phyloP scores from a whole-genome alignment of 805 yeast species.

The Candida gorgasii region DNA sequence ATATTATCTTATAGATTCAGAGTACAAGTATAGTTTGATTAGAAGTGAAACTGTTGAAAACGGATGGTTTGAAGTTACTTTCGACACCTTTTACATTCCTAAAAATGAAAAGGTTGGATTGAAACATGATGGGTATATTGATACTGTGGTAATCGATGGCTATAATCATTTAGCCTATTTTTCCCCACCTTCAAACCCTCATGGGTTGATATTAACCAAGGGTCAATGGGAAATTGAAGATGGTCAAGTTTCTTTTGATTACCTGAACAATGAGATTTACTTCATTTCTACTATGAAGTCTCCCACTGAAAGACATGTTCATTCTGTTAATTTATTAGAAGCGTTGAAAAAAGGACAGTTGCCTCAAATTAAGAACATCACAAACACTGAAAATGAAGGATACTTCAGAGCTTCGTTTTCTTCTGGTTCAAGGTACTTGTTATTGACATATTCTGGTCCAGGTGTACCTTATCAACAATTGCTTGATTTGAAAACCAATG shows the following conservation, averaged over 20 bases:
- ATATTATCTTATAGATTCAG: slow-evolving; percentile 44
- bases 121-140: slow-evolving; percentile 69
- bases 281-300: slow-evolving; percentile 75
- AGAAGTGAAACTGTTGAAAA: slow-evolving; percentile 49
- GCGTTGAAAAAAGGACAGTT: slow-evolving; percentile 35
- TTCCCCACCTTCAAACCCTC: slow-evolving; percentile 56
- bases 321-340: slow-evolving; percentile 58
- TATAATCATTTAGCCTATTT: slow-evolving; percentile 82
- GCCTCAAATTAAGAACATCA: slow-evolving; percentile 48
- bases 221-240: slow-evolving; percentile 92
- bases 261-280: slow-evolving; percentile 47
- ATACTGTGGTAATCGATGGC: slow-evolving; percentile 61
- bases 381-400: slow-evolving; percentile 47
- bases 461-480: slow-evolving; percentile 75
- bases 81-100: slow-evolving; percentile 37
- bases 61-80: slow-evolving; percentile 59
- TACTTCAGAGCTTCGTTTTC: slow-evolving; percentile 77
- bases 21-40: slow-evolving; percentile 24
- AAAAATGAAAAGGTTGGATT: slow-evolving; percentile 34
- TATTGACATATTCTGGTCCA: slow-evolving; percentile 79
- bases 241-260: slow-evolving; percentile 60
- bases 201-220: slow-evolving; percentile 52
- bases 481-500: slow-evolving; percentile 39
- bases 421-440: slow-evolving; percentile 69
- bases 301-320: slow-evolving; percentile 82